A percentile compares a stretch with the other conserved stretches of the same genome.
Conservation (phyloP, 768 basidiomycete genomes). For the Sutorius australiensis region DNA sequence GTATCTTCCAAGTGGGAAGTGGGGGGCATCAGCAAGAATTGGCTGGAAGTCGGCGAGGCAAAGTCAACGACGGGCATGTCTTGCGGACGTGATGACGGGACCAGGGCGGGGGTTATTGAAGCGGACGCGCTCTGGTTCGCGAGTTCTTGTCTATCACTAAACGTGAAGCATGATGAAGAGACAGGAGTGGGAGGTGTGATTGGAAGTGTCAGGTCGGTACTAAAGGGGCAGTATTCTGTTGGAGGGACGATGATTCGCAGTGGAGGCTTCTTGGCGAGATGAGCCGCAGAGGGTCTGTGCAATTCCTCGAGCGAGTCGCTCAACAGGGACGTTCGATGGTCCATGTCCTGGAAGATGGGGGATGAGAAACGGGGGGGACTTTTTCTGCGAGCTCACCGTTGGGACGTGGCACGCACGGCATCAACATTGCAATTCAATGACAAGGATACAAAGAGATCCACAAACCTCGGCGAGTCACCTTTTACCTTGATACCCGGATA, state of each 20-base stretch:
- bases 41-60: slow-evolving; percentile 28
- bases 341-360: slow-evolving; percentile 14
- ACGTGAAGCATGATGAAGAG: slow-evolving; percentile 28
- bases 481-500: slow-evolving; percentile 17
- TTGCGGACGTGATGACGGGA: slow-evolving; percentile 3
- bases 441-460: not conserved
- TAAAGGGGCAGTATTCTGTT: slow-evolving; percentile 33
- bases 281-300: slow-evolving; percentile 10
- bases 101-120: slow-evolving; percentile 8
- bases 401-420: slow-evolving; percentile 11
- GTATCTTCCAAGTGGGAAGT: slow-evolving; percentile 15
- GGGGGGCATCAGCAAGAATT: slow-evolving; percentile 26
- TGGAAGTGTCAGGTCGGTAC: slow-evolving; percentile 30
- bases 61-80: slow-evolving; percentile 11
- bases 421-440: slow-evolving; percentile 16
- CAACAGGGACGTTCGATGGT: slow-evolving; percentile 1
- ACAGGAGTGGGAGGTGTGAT: slow-evolving; percentile 25
- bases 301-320: slow-evolving; percentile 16
- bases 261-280: slow-evolving; percentile 15
- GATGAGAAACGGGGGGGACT: not conserved
- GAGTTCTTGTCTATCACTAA: slow-evolving; percentile 14
- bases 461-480: slow-evolving; percentile 13
- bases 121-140: slow-evolving; percentile 3
- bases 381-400: slow-evolving; percentile 3
- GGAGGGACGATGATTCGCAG: slow-evolving; percentile 33